These are phyloP conservation scores for Gossypium rotundifolium DNA, from an alignment of 345 rosid genomes.

Conservation along the genomic window DNA sequence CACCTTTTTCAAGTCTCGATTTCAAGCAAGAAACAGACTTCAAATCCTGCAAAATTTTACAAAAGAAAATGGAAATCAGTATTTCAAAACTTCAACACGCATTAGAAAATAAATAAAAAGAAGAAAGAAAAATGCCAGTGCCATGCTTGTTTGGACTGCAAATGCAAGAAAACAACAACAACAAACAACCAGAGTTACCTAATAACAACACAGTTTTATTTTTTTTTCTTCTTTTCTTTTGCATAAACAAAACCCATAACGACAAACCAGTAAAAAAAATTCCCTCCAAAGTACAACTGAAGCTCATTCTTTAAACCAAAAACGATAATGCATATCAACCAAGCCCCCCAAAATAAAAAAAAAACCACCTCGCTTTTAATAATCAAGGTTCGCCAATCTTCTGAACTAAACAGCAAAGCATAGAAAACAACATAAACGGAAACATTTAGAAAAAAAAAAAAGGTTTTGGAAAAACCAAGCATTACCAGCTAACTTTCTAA, in stretches of 20 bases:
- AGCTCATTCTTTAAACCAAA: neutral
- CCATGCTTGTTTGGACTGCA: slow-evolving; percentile 11
- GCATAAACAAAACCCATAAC: neutral
- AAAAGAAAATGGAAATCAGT: slow-evolving; percentile 9
- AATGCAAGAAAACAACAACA: neutral
- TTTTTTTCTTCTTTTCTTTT: neutral
- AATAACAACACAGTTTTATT: neutral
- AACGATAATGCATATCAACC: neutral
- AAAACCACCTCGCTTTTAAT: neutral
- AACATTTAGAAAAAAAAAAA: neutral
- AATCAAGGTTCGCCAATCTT: neutral
- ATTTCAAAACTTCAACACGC: neutral
- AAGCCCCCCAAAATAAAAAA: neutral
- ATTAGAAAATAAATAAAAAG: neutral
- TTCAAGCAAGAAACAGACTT: slow-evolving; percentile 5
- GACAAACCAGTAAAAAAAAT: neutral
- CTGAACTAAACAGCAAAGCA: slow-evolving; percentile 18
- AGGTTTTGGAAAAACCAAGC: neutral
- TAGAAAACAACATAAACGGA: slow-evolving; percentile 10
- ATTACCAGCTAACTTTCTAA: slow-evolving; percentile 20
- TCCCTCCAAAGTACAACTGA: neutral
- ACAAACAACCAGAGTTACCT: neutral
- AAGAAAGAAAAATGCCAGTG: neutral
- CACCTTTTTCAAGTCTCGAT: slow-evolving; percentile 18
- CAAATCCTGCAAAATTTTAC: slow-evolving; percentile 19